Base-by-base conservation (phyloP, 257 asterid genomes). In the Fraxinus anomala region DNA sequence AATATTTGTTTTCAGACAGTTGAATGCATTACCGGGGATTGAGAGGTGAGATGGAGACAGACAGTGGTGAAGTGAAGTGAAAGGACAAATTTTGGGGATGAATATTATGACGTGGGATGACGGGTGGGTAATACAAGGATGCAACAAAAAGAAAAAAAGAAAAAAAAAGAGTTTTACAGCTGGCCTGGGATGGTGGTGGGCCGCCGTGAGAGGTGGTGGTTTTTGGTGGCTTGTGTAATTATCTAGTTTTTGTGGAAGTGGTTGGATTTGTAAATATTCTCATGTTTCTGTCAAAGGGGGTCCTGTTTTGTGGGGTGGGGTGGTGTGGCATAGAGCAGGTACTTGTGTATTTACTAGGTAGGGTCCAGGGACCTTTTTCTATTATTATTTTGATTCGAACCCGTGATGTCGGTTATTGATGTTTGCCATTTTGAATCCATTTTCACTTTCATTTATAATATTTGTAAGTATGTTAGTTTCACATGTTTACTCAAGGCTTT, bases 1-100 rank as follows among this genome's bases (percentile, higher is more conserved):
- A 89, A 54, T 79, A 87, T 0, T 80, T 91, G 23, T 79, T 86
- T 56, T 87, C 97, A 3, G 92, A 93, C 70, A 84, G 83, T 76
- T 91, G 85, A 91, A 39, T 49, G 28, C 3, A 68, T 54, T 78
- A 76, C 75, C 72, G 79, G 14, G 59, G 86, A 88, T 75, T 86
- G 80, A 42, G 70, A 40, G 37, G 80, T 67, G 82, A 86, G 89
- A 68, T 79, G 85, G 93, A 47, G 78, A 79, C 81, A 39, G 78
- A 77, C 80, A 80, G 81, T 13, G 73, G n/a, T 72, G 78, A 44
- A 63, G 72, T 76, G 75, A 74, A 63, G 66, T 76, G 75, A 74
- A 84, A 75, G 24, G 90, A 82, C 86, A 79, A 7, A 33, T 14
- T 11, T 31, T 19, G 54, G 16, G 63, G 77, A 33, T 36, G 80